Evolutionary conservation across 1,284 basidiomycete genomes (phyloP), one percentile per base, ranked within the genome.

Genomic region (Sanghuangporus sanghuang): DNA sequence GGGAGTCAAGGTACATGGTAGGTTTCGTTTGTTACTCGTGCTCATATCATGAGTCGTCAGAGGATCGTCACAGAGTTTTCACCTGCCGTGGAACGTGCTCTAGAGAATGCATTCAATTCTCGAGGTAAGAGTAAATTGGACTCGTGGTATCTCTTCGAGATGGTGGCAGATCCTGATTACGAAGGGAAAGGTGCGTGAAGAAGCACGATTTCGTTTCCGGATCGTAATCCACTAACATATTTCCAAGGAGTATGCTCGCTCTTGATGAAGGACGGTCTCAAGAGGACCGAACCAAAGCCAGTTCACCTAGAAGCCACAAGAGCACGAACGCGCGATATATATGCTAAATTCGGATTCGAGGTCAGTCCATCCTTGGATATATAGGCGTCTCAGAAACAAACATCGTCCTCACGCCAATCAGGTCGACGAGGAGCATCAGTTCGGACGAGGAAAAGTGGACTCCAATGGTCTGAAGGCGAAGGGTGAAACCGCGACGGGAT

Each of bases 231-330:
- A 18, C n/a, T 44, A 7, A 18, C 42, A 44, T 32, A 32, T 32
- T 32, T 32, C 12, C 42, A 48, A 69, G 68, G 68, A 21, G 57
- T 61, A 21, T 62, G 60, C 39, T 39, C 64, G n/a, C 35, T 69
- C 49, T 48, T 67, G 23, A 61, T 69, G 50, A 58, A 62, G 14
- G 67, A 65, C 27, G 68, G 69, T 0, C 65, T 69, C 36, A 50
- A 55, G n/a, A 64, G 68, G 16, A 60, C 68, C 4, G 38, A 60
- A 6, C 67, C 69, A 14, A 68, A 69, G 36, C 67, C 68, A 1
- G 55, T 69, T 8, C 63, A 67, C n/a, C 59, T 68, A 8, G 69
- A 70, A 53, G 68, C 68, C 12, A 68, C 66, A 16, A 68, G 63
- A 23, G 39, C 59, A 5, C 53, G 49, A 12, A 62, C 69, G 12